A percentile compares a stretch with the other conserved stretches of the same genome.
Conservation (phyloP, 2,329 filamentous ascomycete species). For the Botryotinia globosa region DNA sequence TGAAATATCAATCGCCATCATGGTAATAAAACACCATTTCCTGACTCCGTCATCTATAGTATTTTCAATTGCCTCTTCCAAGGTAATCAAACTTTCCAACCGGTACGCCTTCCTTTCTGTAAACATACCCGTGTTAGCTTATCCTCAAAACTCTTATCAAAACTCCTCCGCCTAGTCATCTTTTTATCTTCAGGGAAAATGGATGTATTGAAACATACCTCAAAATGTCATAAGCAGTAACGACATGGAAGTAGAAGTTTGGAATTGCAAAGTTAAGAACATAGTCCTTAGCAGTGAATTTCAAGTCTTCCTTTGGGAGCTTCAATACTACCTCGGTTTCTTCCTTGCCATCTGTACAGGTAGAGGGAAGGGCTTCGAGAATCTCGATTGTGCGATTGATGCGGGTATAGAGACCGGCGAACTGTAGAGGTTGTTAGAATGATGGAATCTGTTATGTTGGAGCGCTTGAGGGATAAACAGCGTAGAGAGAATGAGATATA, state of each 20-base stretch:
- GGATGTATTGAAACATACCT: conserved; percentile 40
- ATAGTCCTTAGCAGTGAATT: conserved; percentile 47
- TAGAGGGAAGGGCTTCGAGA: conserved; percentile 45
- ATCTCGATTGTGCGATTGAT: conserved; percentile 48
- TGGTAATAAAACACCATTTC: neutral
- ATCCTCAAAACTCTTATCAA: neutral
- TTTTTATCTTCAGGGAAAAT: neutral
- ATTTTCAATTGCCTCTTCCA: conserved; percentile 9
- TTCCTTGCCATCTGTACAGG: conserved; percentile 45
- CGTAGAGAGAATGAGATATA: neutral
- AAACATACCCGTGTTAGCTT: neutral
- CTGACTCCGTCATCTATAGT: neutral
- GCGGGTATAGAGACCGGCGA: conserved; percentile 48
- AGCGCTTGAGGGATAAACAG: neutral
- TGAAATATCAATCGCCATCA: neutral
- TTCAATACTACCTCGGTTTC: conserved; percentile 42
- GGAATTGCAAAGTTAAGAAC: conserved; percentile 50
- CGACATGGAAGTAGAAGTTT: conserved; percentile 63
- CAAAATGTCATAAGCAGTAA: conserved; percentile 58
- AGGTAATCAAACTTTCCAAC: conserved; percentile 61
- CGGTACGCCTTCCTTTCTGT: conserved; percentile 46
- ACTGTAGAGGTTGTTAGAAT: conserved; percentile 32
- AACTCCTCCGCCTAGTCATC: neutral
- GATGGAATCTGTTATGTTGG: neutral
- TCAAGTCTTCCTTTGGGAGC: conserved; percentile 37